Base-by-base conservation (phyloP, 1,284 basidiomycete genomes). In the Leccinum solheimii region DNA sequence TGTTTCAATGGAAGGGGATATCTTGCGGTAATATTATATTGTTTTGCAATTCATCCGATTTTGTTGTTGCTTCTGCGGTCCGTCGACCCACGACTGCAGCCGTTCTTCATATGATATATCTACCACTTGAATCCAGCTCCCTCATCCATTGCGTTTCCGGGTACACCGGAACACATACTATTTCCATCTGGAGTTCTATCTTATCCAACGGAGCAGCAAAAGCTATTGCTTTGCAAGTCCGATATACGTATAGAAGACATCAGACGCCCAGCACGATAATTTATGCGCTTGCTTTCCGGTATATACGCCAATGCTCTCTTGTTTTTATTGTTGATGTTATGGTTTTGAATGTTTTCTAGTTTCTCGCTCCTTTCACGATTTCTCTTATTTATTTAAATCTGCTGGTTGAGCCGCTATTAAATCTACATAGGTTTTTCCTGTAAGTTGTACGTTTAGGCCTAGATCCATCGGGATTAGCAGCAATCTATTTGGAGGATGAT, bases 1-100 rank as follows among this genome's bases (percentile, higher is more conserved):
- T 66, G 54, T 76, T 36, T 53, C 62, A 45, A 72, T 64, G 69
- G 67, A 63, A 40, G 60, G 56, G 5, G 56, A 57, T 50, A 5
- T 54, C 19, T 23, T 53, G 8, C 59, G 62, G 58, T 75, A 56
- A 73, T 53, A 57, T 56, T 6, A 43, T 11, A 23, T 3, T 58
- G 11, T 43, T 32, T 38, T 53, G 27, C 27, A n/a, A 56, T 56
- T 55, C 16, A 45, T 36, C 11, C 40, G 21, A 32, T 5, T 30
- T 16, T 26, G 23, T 40, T 40, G 26, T 56, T 45, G n/a, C 21
- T 62, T 56, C 48, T 51, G 50, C 48, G 57, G 49, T 30, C 40
- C 26, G 45, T 64, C 54, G 38, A 38, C 50, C 30, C 53, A 30
- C 57, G 19, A 38, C 9, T 45, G 27, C 58, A 38, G 40, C 16